These are phyloP conservation scores for Tetragonia tetragonoides DNA, from an alignment of 148 eudicot species.

Conservation along the genomic window DNA sequence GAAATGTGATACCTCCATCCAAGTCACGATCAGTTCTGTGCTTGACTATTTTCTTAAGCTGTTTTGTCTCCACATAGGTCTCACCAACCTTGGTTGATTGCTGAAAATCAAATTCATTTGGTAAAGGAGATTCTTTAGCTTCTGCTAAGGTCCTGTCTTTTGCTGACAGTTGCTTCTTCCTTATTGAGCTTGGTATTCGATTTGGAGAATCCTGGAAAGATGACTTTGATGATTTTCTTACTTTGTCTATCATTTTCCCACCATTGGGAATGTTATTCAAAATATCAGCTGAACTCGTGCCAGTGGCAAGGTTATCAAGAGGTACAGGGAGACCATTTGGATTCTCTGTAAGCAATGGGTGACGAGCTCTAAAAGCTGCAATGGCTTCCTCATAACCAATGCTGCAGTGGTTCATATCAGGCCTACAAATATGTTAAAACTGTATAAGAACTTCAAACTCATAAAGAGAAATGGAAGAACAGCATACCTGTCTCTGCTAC, in stretches of 20 bases:
- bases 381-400: slow-evolving; percentile 73
- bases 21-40: slow-evolving; percentile 41
- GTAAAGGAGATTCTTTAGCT: slow-evolving; percentile 31
- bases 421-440: slow-evolving; percentile 44
- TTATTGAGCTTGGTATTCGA: slow-evolving; percentile 37
- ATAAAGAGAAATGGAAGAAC: slow-evolving; percentile 2
- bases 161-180: slow-evolving; percentile 36
- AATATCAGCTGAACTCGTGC: slow-evolving; percentile 30
- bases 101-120: slow-evolving; percentile 35
- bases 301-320: slow-evolving; percentile 35
- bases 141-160: slow-evolving; percentile 41
- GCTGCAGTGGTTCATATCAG: slow-evolving; percentile 79
- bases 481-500: background rate
- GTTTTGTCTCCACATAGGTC: slow-evolving; percentile 36
- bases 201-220: slow-evolving; percentile 34
- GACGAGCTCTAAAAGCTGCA: slow-evolving; percentile 43
- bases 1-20: slow-evolving; percentile 52
- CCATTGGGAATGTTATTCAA: slow-evolving; percentile 29
- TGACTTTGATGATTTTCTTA: slow-evolving; percentile 45
- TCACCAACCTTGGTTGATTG: slow-evolving; percentile 37
- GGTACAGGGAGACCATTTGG: slow-evolving; percentile 34
- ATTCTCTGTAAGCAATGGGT: slow-evolving; percentile 40
- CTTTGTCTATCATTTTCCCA: slow-evolving; percentile 42
- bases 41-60: slow-evolving; percentile 41
- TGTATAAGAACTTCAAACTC: slow-evolving; percentile 12